phyloP scores from a whole-genome alignment of 345 rosid genomes.

The Arabis hirsuta region DNA sequence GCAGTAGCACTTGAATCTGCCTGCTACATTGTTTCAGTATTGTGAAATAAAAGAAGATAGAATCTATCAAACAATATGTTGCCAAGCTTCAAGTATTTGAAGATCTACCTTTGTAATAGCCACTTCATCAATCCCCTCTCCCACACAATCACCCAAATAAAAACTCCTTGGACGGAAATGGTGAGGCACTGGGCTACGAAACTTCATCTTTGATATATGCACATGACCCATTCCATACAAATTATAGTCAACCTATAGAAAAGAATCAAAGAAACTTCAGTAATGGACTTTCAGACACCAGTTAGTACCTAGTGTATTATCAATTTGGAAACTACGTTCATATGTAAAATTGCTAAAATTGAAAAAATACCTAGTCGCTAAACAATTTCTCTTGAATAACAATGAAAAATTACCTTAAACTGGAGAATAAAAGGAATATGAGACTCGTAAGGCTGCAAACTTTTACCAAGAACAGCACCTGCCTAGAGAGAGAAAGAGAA shows the following conservation, averaged over 20 bases:
- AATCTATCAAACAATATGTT: conserved; percentile 17
- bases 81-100: conserved; percentile 48
- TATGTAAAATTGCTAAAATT: conserved; percentile 13
- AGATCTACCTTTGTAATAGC: conserved; percentile 45
- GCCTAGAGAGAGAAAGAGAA: conserved; percentile 48
- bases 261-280: conserved; percentile 34
- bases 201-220: conserved; percentile 79
- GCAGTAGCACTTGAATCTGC: conserved; percentile 59
- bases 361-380: conserved; percentile 23
- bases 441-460: conserved; percentile 91
- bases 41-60: conserved; percentile 8
- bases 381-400: conserved; percentile 11
- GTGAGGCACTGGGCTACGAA: conserved; percentile 81
- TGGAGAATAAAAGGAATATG: conserved; percentile 94
- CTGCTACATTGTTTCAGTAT: conserved; percentile 47
- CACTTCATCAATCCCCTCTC: conserved; percentile 44
- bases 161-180: conserved; percentile 49
- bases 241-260: conserved; percentile 79
- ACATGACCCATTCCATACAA: conserved; percentile 95
- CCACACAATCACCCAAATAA: conserved; percentile 36
- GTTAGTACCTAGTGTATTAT: background rate
- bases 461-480: conserved; percentile 75
- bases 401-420: conserved; percentile 64
- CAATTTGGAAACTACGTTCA: conserved; percentile 2
- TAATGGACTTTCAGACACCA: conserved; percentile 30